Evolutionary conservation across 1,139 yeast species (phyloP), one percentile per base, ranked within the genome.

Genomic region (Hansenula sp.): DNA sequence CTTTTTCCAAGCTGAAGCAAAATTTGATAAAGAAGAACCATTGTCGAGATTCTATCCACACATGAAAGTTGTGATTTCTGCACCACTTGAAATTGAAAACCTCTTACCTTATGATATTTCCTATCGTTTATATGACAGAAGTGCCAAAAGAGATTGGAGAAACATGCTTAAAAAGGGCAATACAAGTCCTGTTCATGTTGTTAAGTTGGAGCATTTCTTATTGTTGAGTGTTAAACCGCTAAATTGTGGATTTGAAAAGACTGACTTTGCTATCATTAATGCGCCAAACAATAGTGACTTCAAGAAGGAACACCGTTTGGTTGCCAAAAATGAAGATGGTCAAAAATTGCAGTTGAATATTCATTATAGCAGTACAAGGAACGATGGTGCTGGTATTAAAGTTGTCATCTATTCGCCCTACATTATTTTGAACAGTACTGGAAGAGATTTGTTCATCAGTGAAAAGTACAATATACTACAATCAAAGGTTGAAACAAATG

Each of bases 31-130:
- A 28, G 70, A 74, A 16, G 93, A 86, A 50, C 93, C 90, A 0
- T 68, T 90, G 35, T 77, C 88, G 0, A 73, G 74, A 49, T 76
- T 86, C 0, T 94, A 89, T 55, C 99, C 99, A 0, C 95, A 88
- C 57, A 76, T 93, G 88, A 77, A 72, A 11, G 66, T 93, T 34
- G 76, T 83, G 2, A 68, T 94, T 19, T 82, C 95, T 0, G 91
- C 99, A 0, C 98, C 99, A 0, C 67, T 94, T 33, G 89, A 87
- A 54, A 73, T 94, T 49, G 91, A 86, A 54, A 94, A 94, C 55
- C 68, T 89, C 46, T 65, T 94, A 41, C 99, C 99, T 0, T 87
- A 77, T 59, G 96, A 89, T 54, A 67, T 91, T 42, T 72, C 77
- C 19, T 90, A 85, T 63, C 71, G 88, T 45, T 71, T 94, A 18